A percentile compares a stretch with the other conserved stretches of the same genome.
Evolutionary conservation across 106 monocot genomes (phyloP).

Genomic region (Dioscorea alata): DNA sequence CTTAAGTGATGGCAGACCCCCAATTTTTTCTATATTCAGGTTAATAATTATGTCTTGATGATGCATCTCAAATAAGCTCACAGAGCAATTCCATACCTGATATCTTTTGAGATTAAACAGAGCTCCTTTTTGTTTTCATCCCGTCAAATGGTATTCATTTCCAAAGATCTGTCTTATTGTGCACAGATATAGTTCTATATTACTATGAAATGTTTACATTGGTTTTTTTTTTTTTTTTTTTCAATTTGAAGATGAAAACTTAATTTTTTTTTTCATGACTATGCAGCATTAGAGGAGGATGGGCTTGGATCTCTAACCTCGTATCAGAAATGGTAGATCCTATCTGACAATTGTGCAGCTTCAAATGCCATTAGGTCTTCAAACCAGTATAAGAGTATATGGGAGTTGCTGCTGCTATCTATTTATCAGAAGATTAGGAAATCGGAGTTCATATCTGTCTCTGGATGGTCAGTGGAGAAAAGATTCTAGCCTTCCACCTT

Average conservation of each 20-base stretch:
- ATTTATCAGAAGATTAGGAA: too few species aligned
- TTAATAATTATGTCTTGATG: slow-evolving; percentile 52
- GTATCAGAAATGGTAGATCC: too few species aligned
- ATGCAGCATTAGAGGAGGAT: too few species aligned
- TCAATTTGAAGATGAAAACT: background rate
- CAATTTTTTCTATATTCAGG: slow-evolving; percentile 14
- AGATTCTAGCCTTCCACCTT: too few species aligned
- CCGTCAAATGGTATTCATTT: background rate
- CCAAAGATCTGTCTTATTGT: background rate
- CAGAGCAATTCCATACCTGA: slow-evolving; percentile 56
- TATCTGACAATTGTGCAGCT: too few species aligned
- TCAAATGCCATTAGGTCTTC: too few species aligned
- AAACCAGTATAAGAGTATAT: too few species aligned
- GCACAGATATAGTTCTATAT: background rate
- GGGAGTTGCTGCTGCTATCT: too few species aligned
- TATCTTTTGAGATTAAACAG: slow-evolving; percentile 32
- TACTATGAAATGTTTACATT: background rate
- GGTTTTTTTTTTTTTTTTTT: background rate
- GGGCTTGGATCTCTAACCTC: too few species aligned
- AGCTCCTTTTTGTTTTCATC: background rate
- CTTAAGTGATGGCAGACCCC: too few species aligned
- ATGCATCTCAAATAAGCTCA: slow-evolving; percentile 61
- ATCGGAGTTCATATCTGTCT: too few species aligned
- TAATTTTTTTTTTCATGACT: background rate
- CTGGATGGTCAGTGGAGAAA: too few species aligned